phyloP scores from a whole-genome alignment of 495 filamentous ascomycete species.

The Parachaetomium inaequale region DNA sequence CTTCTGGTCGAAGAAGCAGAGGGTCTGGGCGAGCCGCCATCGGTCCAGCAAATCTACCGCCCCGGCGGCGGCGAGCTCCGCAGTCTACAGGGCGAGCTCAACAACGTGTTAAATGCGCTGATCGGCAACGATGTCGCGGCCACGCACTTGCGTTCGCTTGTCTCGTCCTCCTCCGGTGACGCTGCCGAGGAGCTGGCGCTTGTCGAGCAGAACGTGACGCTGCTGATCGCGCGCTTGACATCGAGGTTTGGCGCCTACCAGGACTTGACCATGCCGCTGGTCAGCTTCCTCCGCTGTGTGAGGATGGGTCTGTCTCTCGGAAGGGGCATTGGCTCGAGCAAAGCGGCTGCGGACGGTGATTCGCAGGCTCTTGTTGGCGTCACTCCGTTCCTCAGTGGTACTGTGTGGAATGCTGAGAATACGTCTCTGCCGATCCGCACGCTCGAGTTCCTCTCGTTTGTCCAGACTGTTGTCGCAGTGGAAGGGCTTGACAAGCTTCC shows the following conservation, averaged over 20 bases:
- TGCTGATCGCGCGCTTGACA: slow-evolving; percentile 62
- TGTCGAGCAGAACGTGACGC: slow-evolving; percentile 66
- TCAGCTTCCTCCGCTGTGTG: slow-evolving; percentile 78
- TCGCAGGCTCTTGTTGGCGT: slow-evolving; percentile 45
- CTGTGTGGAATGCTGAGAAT: slow-evolving; percentile 22
- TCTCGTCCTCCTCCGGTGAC: slow-evolving; percentile 21
- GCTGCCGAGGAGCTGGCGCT: slow-evolving; percentile 50
- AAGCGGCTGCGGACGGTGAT: slow-evolving; percentile 24
- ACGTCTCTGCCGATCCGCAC: slow-evolving; percentile 37
- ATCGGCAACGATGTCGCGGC: slow-evolving; percentile 53
- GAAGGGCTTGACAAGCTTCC: slow-evolving; percentile 43
- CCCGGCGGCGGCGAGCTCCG: slow-evolving; percentile 63
- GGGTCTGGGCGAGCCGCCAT: slow-evolving; percentile 59
- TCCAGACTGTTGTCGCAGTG: slow-evolving; percentile 37
- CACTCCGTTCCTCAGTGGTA: slow-evolving; percentile 63
- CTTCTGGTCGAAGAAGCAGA: slow-evolving; percentile 57
- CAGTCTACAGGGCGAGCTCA: slow-evolving; percentile 77
- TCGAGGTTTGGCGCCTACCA: slow-evolving; percentile 70
- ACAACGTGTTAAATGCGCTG: slow-evolving; percentile 65
- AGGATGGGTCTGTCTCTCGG: slow-evolving; percentile 67
- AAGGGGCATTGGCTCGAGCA: slow-evolving; percentile 36
- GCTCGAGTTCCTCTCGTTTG: slow-evolving; percentile 45
- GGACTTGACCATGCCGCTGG: slow-evolving; percentile 73
- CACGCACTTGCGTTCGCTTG: slow-evolving; percentile 31
- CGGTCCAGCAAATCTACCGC: slow-evolving; percentile 58